These are phyloP conservation scores for Arthrobotrys musiformis DNA, from an alignment of 2,329 filamentous ascomycete species.

Conservation along the genomic window DNA sequence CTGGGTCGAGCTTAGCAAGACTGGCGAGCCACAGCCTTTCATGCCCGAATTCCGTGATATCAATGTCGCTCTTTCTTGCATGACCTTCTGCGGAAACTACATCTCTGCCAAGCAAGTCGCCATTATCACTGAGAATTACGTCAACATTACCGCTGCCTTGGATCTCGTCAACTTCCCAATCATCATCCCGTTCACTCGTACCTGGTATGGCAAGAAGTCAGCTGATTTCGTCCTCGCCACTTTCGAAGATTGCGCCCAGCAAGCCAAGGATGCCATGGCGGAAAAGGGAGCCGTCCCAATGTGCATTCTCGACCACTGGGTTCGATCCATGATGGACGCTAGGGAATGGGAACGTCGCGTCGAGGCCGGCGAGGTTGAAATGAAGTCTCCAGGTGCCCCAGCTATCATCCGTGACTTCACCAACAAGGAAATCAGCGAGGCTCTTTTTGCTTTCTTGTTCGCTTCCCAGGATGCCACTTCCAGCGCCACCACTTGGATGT, in stretches of 20 bases:
- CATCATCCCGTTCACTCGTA: slow-evolving; percentile 93
- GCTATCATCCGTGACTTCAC: slow-evolving; percentile 83
- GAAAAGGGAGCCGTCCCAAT: slow-evolving; percentile 80
- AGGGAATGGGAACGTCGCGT: slow-evolving; percentile 82
- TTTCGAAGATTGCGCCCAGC: slow-evolving; percentile 90
- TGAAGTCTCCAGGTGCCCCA: slow-evolving; percentile 75
- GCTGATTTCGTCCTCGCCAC: slow-evolving; percentile 90
- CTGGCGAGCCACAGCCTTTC: slow-evolving; percentile 82
- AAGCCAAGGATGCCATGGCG: slow-evolving; percentile 91
- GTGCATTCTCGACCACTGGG: slow-evolving; percentile 96
- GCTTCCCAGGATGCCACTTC: slow-evolving; percentile 97
- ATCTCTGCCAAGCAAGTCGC: slow-evolving; percentile 89
- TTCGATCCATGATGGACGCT: slow-evolving; percentile 86
- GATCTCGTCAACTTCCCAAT: slow-evolving; percentile 99
- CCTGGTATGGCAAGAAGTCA: slow-evolving; percentile 96
- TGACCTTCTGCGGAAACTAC: slow-evolving; percentile 97
- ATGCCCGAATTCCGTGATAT: slow-evolving; percentile 93
- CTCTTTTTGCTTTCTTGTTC: slow-evolving; percentile 95
- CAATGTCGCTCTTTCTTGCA: slow-evolving; percentile 93
- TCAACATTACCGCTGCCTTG: slow-evolving; percentile 91
- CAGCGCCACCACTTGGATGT: slow-evolving; percentile 92
- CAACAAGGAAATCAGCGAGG: slow-evolving; percentile 91
- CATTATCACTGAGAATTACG: slow-evolving; percentile 96
- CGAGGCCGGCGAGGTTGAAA: slow-evolving; percentile 70
- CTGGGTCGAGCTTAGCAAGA: slow-evolving; percentile 79